Base-by-base conservation (phyloP, 768 basidiomycete species). In the Lactifluus subvellereus region DNA sequence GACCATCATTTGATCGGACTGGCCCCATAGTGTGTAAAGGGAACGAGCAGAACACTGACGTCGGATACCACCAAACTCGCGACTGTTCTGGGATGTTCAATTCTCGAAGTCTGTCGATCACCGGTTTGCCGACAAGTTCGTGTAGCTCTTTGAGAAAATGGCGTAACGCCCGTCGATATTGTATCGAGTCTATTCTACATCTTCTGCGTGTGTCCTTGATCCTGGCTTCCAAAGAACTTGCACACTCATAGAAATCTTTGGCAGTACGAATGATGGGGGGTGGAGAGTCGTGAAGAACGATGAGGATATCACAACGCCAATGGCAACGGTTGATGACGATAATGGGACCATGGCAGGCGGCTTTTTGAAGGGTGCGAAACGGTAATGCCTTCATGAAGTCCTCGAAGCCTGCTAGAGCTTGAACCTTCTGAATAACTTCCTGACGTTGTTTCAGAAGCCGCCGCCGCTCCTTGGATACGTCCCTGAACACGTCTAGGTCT, bases 11-110 rank as follows among this genome's bases (percentile, higher is more conserved):
- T 16, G 43, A 42, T 6, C 37, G 35, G 20, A 62, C 47, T 42
- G 59, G 42, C 0, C 60, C 62, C 32, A 63, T 63, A 8, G 65
- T 62, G 33, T 66, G 65, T 18, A 66, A 33, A 6, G 65, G 65
- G 30, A 66, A 2, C 2, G 27, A 27, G 27, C 27, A 27, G 27
- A 27, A 27, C 2, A 27, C 27, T 27, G 27, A 27, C 3, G 27
- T 27, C 3, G 27, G 27, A 27, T 27, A 27, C 27, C 27, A 27
- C 27, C 27, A 27, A 27, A 57, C 8, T 2, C 27, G 27, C 3
- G 27, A 27, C 27, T 27, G 27, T 0, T 27, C 27, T 2, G 27
- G 27, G 2, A 27, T 27, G 27, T 2, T 2, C 27, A 27, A 27
- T 2, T 27, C 27, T 3, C 27, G 27, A 27, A 27, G 55, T 45